phyloP scores from a whole-genome alignment of 1,139 yeast species.

The Scheffersomyces titani region DNA sequence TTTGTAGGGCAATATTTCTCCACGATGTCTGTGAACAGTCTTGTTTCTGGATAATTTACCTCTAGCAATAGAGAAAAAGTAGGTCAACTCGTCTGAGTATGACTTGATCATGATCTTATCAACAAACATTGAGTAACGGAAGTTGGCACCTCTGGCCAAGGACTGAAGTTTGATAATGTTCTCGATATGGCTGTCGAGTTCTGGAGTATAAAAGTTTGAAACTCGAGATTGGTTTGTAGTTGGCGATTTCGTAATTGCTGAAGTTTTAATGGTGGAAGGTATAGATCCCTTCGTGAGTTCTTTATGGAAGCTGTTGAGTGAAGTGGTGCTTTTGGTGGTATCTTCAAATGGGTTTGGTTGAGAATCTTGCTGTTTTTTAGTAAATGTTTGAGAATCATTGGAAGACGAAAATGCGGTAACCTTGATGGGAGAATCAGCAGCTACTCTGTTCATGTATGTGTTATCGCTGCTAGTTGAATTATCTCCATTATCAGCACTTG shows the following conservation, averaged over 20 bases:
- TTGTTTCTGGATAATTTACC: conserved; percentile 36
- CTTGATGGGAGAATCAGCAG: conserved; percentile 8
- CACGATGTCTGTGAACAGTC: conserved; percentile 43
- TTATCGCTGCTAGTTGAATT: conserved; percentile 9
- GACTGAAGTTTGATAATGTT: conserved; percentile 55
- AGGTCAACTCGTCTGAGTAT: conserved; percentile 46
- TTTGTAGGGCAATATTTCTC: conserved; percentile 28
- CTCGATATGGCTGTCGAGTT: conserved; percentile 21
- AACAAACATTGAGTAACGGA: conserved; percentile 64
- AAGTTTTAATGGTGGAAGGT: neutral
- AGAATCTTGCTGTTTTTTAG: neutral
- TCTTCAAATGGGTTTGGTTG: neutral
- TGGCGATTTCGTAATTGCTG: neutral
- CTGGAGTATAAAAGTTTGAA: conserved; percentile 23
- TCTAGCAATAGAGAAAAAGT: conserved; percentile 39
- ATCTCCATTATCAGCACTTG: conserved; percentile 38
- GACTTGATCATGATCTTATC: conserved; percentile 60
- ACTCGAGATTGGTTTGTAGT: neutral
- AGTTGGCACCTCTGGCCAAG: conserved; percentile 62
- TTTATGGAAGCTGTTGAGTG: neutral
- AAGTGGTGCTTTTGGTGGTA: conserved; percentile 1
- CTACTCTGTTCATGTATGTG: conserved; percentile 15
- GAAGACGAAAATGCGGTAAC: neutral
- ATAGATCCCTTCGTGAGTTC: neutral
- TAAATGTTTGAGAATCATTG: neutral